phyloP scores from a whole-genome alignment of 2,329 filamentous ascomycete species.

The Cercospora citrullina region DNA sequence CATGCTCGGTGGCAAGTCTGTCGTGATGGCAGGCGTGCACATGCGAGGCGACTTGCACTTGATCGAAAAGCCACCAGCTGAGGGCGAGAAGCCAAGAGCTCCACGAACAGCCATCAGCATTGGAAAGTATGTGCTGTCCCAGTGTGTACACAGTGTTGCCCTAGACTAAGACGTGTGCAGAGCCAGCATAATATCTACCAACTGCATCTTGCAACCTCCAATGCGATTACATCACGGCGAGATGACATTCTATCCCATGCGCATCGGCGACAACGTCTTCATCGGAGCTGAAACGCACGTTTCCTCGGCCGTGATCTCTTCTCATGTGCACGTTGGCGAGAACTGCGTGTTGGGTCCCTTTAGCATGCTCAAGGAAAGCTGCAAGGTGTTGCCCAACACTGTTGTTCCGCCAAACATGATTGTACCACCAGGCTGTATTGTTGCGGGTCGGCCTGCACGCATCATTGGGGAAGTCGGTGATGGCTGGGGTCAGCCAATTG shows the following conservation, averaged over 20 bases:
- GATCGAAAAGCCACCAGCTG: conserved; percentile 33
- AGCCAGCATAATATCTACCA: conserved; percentile 83
- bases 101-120: conserved; percentile 69
- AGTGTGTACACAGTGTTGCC: background rate
- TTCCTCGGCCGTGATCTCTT: conserved; percentile 79
- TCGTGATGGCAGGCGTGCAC: conserved; percentile 92
- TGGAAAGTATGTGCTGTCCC: conserved; percentile 50
- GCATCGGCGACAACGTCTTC: conserved; percentile 93
- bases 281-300: conserved; percentile 69
- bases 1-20: conserved; percentile 89
- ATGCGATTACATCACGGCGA: conserved; percentile 75
- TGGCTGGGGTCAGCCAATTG: conserved; percentile 53
- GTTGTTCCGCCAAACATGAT: conserved; percentile 88
- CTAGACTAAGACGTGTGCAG: conserved; percentile 42
- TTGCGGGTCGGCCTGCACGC: conserved; percentile 77
- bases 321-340: conserved; percentile 80
- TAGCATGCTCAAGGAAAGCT: conserved; percentile 90
- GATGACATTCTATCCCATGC: conserved; percentile 80
- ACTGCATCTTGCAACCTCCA: conserved; percentile 77
- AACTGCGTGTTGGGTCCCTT: conserved; percentile 79
- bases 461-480: conserved; percentile 80
- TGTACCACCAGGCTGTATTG: conserved; percentile 85
- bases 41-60: conserved; percentile 83
- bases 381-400: conserved; percentile 79
- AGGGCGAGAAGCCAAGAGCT: conserved; percentile 35